These are phyloP conservation scores for Talaromyces rugulosus DNA, from an alignment of 2,329 filamentous ascomycete species.

Conservation along the genomic window DNA sequence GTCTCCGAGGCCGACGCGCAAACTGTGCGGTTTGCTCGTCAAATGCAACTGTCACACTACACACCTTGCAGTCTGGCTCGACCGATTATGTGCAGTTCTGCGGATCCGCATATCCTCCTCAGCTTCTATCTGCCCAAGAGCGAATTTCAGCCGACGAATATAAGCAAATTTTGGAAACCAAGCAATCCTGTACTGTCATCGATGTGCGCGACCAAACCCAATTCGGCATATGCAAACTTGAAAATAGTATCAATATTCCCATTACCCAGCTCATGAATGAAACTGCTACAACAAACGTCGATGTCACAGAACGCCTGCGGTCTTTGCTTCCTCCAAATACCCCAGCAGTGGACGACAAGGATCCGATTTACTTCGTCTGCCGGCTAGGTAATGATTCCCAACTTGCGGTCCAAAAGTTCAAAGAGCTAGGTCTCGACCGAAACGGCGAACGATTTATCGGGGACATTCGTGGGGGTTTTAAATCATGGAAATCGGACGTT, in stretches of 20 bases:
- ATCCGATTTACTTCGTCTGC: constrained; percentile 43
- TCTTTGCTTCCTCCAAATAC: constrained; percentile 27
- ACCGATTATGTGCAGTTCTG: constrained; percentile 87
- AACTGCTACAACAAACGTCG: constrained; percentile 19
- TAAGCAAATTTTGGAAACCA: constrained; percentile 20
- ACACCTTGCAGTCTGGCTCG: constrained; percentile 59
- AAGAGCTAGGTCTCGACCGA: constrained; percentile 33
- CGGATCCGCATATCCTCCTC: constrained; percentile 56
- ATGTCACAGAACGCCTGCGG: constrained; percentile 12
- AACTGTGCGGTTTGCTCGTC: constrained; percentile 75
- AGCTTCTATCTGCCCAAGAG: constrained; percentile 58
- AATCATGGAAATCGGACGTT: constrained; percentile 40
- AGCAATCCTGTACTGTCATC: constrained; percentile 46
- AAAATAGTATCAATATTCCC: constrained; percentile 64
- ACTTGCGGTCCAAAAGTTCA: constrained; percentile 39
- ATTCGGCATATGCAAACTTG: constrained; percentile 72
- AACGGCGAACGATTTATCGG: constrained; percentile 31
- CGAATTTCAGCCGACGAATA: constrained; percentile 65
- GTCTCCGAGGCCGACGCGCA: constrained; percentile 63
- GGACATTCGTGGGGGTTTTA: constrained; percentile 41
- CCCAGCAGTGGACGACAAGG: constrained; percentile 17
- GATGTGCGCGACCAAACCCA: constrained; percentile 84
- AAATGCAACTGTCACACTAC: constrained; percentile 57
- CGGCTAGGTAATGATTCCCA: constrained; percentile 49
- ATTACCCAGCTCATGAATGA: constrained; percentile 36